Evolutionary conservation across 2,329 filamentous ascomycete species (phyloP).

Genomic region (Penicillium sp.): DNA sequence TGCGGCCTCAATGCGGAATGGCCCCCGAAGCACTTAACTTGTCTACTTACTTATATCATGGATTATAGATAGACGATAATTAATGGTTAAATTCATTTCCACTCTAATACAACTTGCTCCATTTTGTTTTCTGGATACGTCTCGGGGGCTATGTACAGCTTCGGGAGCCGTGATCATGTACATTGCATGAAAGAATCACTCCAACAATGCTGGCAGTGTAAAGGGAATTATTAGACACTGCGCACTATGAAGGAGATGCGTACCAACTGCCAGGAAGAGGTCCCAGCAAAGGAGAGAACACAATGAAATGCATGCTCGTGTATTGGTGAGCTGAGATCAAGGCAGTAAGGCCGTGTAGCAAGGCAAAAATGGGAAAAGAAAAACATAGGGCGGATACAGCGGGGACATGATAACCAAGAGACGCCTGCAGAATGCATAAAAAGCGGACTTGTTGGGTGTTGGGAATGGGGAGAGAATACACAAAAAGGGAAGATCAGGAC

Average conservation of each 20-base stretch:
- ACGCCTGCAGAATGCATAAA: conserved; percentile 35
- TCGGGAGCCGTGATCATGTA: conserved; percentile 25
- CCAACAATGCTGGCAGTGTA: conserved; percentile 9
- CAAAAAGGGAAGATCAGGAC: conserved; percentile 16
- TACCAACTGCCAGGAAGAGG: not conserved
- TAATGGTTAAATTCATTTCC: not conserved
- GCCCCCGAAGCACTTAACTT: not conserved
- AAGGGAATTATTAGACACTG: conserved; percentile 14
- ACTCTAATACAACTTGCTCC: conserved; percentile 8
- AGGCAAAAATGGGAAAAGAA: conserved; percentile 18
- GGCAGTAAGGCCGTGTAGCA: conserved; percentile 8
- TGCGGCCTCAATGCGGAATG: conserved; percentile 10
- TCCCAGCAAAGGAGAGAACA: conserved; percentile 1
- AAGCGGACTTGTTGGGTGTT: conserved; percentile 15
- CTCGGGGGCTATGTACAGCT: conserved; percentile 26
- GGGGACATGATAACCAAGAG: conserved; percentile 19
- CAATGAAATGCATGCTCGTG: conserved; percentile 5
- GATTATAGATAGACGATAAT: not conserved
- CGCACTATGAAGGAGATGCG: conserved; percentile 2
- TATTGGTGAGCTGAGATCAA: conserved; percentile 4
- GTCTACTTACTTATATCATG: not conserved
- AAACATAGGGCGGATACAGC: conserved; percentile 14
- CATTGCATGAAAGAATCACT: conserved; percentile 22
- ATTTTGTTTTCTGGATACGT: conserved; percentile 19
- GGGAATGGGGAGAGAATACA: conserved; percentile 11